phyloP scores from a whole-genome alignment of 2,329 filamentous ascomycete genomes.

The Sporothrix brunneoviolacea region DNA sequence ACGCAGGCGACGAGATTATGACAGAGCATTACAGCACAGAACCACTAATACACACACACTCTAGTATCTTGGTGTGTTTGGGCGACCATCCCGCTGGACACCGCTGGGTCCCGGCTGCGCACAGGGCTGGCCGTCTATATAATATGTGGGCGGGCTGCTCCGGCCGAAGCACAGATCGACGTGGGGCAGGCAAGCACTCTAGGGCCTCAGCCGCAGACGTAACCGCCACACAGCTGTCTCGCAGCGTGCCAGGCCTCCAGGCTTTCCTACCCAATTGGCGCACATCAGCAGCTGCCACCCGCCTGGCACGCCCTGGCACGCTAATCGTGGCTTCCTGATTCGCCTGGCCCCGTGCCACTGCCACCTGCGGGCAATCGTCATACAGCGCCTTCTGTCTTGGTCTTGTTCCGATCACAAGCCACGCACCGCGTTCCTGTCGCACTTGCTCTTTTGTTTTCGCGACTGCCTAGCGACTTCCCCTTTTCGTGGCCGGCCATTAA shows the following conservation, averaged over 20 bases:
- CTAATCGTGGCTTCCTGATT: too few species aligned
- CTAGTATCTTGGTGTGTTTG: not conserved
- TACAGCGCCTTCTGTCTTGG: not conserved
- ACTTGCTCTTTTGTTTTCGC: not conserved
- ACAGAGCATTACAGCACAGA: constrained; percentile 3
- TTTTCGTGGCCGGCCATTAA: not conserved
- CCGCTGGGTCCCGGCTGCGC: constrained; percentile 6
- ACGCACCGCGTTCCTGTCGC: not conserved
- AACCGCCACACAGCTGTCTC: too few species aligned
- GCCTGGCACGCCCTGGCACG: too few species aligned
- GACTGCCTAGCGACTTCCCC: not conserved
- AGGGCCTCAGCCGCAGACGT: too few species aligned
- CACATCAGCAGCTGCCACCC: not conserved
- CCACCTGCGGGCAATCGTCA: too few species aligned
- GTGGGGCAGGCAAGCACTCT: too few species aligned
- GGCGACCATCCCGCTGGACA: too few species aligned
- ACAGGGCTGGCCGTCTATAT: constrained; percentile 2
- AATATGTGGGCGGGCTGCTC: constrained; percentile 14
- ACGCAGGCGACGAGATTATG: not conserved
- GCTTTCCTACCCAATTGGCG: not conserved
- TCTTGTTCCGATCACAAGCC: not conserved
- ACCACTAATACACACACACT: not conserved
- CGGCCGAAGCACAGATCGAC: constrained; percentile 9
- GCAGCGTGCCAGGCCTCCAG: too few species aligned
- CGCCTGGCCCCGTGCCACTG: too few species aligned